These are phyloP conservation scores for Hypholoma sublateritium DNA, from an alignment of 768 basidiomycete species.

Conservation along the genomic window DNA sequence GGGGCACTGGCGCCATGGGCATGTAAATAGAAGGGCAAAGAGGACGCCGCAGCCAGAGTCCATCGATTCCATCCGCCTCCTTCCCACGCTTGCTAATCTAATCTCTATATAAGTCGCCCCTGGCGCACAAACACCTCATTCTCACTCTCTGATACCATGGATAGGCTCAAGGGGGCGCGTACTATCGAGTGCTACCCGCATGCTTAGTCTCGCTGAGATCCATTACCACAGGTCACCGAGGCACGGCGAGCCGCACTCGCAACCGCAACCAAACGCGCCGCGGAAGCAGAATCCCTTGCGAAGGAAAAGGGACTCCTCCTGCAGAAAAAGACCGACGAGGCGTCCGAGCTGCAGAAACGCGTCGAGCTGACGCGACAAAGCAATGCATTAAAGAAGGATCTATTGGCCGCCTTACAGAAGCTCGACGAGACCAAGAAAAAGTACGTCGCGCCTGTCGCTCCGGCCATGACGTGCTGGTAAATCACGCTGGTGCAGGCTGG, in stretches of 20 bases:
- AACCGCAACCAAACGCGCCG: slow-evolving; percentile 22
- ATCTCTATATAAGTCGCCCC: slow-evolving; percentile 11
- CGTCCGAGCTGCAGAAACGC: slow-evolving; percentile 21
- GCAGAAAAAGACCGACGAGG: slow-evolving; percentile 21
- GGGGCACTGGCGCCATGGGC: slow-evolving; percentile 71
- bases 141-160: slow-evolving; percentile 11
- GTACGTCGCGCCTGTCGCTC: slow-evolving; percentile 18
- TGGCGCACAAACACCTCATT: slow-evolving; percentile 5
- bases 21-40: slow-evolving; percentile 6
- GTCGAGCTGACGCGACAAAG: slow-evolving; percentile 20
- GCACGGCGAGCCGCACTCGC: slow-evolving; percentile 23
- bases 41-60: slow-evolving; percentile 7
- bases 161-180: slow-evolving; percentile 18
- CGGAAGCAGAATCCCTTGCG: slow-evolving; percentile 24
- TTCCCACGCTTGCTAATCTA: slow-evolving; percentile 32
- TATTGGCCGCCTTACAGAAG: slow-evolving; percentile 20
- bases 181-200: not conserved
- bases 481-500: slow-evolving; percentile 12
- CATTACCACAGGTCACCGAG: slow-evolving; percentile 19
- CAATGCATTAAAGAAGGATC: slow-evolving; percentile 18
- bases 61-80: slow-evolving; percentile 20
- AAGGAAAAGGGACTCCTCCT: slow-evolving; percentile 17
- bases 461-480: not conserved
- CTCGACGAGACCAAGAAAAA: slow-evolving; percentile 25
- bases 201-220: slow-evolving; percentile 3